phyloP scores from a whole-genome alignment of 441 rosid species.

The Hura crepitans region DNA sequence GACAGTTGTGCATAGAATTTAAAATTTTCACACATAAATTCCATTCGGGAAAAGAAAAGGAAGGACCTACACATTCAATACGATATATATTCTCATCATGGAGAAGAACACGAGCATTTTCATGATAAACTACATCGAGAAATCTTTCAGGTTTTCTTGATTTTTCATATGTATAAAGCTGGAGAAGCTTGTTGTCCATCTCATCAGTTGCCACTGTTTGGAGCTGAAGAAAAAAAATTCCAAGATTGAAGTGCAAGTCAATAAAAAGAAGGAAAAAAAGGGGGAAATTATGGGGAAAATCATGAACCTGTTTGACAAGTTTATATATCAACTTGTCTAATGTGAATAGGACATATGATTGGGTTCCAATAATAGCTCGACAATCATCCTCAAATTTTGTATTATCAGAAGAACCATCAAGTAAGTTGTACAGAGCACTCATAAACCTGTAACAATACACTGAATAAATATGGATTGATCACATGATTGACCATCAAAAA shows the following conservation, averaged over 20 bases:
- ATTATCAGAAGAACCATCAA: conserved; percentile 94
- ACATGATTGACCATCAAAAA: conserved; percentile 16
- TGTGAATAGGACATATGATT: conserved; percentile 89
- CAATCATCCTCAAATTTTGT: conserved; percentile 96
- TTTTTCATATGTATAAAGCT: conserved; percentile 74
- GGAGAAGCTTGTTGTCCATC: conserved; percentile 85
- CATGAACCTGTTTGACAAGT: conserved; percentile 80
- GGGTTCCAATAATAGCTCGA: conserved; percentile 91
- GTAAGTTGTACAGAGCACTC: conserved; percentile 87
- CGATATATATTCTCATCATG: conserved; percentile 90
- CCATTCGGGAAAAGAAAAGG: conserved; percentile 5
- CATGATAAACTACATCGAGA: conserved; percentile 67
- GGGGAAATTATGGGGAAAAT: not conserved
- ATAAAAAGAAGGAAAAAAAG: not conserved
- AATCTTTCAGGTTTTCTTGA: conserved; percentile 71
- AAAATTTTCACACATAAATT: not conserved
- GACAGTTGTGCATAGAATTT: not conserved
- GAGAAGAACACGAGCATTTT: conserved; percentile 80
- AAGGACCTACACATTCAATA: conserved; percentile 74
- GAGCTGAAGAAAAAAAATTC: conserved; percentile 51
- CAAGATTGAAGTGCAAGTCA: not conserved
- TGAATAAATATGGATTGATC: conserved; percentile 14
- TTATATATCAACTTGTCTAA: conserved; percentile 90
- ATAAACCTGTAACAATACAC: conserved; percentile 56
- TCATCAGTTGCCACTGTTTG: conserved; percentile 80